phyloP scores from a whole-genome alignment of 2,329 filamentous ascomycete species.

The Ophidiomyces ophidiicola region DNA sequence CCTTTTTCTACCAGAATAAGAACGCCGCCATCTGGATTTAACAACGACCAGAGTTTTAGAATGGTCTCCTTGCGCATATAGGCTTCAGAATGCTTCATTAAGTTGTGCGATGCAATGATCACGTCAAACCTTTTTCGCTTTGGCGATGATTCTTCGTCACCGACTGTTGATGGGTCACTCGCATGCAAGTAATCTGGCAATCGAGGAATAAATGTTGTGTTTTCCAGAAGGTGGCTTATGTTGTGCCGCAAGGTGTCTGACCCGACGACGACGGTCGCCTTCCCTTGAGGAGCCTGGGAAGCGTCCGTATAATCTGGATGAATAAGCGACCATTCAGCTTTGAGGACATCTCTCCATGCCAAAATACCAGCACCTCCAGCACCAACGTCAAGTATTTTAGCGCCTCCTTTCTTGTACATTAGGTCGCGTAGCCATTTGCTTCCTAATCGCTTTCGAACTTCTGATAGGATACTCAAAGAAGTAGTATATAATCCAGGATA shows the following conservation, averaged over 20 bases:
- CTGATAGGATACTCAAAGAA: conserved; percentile 44
- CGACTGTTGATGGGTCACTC: conserved; percentile 44
- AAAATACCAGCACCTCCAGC: conserved; percentile 50
- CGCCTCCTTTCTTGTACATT: conserved; percentile 44
- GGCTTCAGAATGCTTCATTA: conserved; percentile 64
- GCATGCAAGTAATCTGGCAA: conserved; percentile 74
- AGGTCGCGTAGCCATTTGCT: conserved; percentile 46
- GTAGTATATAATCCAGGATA: conserved; percentile 52
- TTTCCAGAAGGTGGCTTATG: conserved; percentile 62
- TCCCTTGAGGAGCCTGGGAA: conserved; percentile 47
- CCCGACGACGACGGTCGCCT: conserved; percentile 68
- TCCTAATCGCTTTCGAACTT: conserved; percentile 49
- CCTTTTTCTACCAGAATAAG: conserved; percentile 85
- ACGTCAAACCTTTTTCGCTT: conserved; percentile 73
- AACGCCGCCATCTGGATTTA: conserved; percentile 74
- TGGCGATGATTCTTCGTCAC: conserved; percentile 43
- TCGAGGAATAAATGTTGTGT: conserved; percentile 84
- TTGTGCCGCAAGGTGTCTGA: conserved; percentile 63
- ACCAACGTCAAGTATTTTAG: conserved; percentile 49
- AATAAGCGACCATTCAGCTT: conserved; percentile 69
- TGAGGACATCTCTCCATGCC: conserved; percentile 57
- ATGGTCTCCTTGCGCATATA: conserved; percentile 66
- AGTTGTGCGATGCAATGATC: conserved; percentile 74
- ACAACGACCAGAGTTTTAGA: conserved; percentile 77
- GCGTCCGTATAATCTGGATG: conserved; percentile 32